Conservation (phyloP, 108 stramenopile genomes). For the Pseudonitzschia pungens region DNA sequence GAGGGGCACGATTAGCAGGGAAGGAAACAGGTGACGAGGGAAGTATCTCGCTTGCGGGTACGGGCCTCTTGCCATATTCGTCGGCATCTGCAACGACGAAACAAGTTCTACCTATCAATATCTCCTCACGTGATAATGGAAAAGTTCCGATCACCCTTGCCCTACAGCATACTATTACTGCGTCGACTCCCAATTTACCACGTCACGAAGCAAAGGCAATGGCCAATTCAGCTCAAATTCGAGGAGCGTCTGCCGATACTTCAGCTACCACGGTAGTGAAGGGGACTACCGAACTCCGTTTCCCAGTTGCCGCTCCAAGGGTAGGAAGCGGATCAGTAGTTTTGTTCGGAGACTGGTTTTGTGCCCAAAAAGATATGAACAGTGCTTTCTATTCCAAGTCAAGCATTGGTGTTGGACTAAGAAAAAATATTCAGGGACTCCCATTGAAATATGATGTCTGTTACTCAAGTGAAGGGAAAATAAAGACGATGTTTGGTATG, state of each 20-base stretch:
- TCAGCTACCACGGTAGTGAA: constrained; percentile 49
- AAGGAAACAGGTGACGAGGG: neutral
- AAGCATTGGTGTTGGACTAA: constrained; percentile 71
- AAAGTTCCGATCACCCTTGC: constrained; percentile 44
- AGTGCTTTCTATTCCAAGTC: constrained; percentile 42
- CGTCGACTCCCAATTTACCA: constrained; percentile 65
- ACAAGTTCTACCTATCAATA: constrained; percentile 58
- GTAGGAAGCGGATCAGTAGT: constrained; percentile 45
- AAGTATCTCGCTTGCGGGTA: neutral
- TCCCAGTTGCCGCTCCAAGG: constrained; percentile 52
- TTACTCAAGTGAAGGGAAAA: constrained; percentile 61
- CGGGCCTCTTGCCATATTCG: constrained; percentile 45
- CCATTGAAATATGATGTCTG: constrained; percentile 76
- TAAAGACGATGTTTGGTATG: constrained; percentile 68
- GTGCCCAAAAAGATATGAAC: constrained; percentile 30
- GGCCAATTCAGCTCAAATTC: constrained; percentile 60
- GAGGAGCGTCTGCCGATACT: constrained; percentile 54
- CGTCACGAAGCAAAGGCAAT: constrained; percentile 74
- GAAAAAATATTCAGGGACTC: constrained; percentile 75
- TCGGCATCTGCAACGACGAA: constrained; percentile 59
- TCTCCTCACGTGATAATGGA: neutral
- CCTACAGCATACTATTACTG: constrained; percentile 58
- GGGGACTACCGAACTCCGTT: constrained; percentile 71
- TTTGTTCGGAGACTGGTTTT: constrained; percentile 78
- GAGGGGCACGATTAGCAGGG: constrained; percentile 32